A percentile compares a stretch with the other conserved stretches of the same genome.
Evolutionary conservation across 176 grass and related monocot species (phyloP).

Genomic region (Echinochloa phyllopogon): DNA sequence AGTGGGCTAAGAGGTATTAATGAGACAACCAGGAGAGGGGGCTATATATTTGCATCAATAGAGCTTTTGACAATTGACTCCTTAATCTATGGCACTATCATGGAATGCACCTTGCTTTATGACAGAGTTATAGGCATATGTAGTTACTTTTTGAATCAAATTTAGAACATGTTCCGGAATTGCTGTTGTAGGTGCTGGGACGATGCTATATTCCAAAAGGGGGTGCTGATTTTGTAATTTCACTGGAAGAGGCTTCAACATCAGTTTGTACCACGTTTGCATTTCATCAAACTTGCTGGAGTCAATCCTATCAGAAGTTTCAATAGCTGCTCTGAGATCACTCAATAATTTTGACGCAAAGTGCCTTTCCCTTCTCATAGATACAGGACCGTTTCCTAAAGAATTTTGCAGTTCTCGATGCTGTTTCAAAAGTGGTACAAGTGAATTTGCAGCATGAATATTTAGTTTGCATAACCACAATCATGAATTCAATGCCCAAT

Average conservation of each 20-base stretch:
- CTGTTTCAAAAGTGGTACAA: neutral
- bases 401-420: neutral
- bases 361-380: slow-evolving; percentile 31
- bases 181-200: slow-evolving; percentile 46
- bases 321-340: neutral
- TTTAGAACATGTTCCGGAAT: slow-evolving; percentile 61
- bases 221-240: slow-evolving; percentile 19
- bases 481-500: slow-evolving; percentile 13
- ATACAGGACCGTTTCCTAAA: slow-evolving; percentile 13
- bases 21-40: slow-evolving; percentile 30
- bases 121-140: slow-evolving; percentile 48
- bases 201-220: slow-evolving; percentile 35
- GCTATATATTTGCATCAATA: slow-evolving; percentile 54
- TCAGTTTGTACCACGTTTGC: slow-evolving; percentile 15
- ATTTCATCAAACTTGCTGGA: slow-evolving; percentile 11
- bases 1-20: slow-evolving; percentile 52
- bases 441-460: neutral
- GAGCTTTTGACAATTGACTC: slow-evolving; percentile 62
- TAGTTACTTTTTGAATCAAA: slow-evolving; percentile 58
- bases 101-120: slow-evolving; percentile 57
- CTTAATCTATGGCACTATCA: slow-evolving; percentile 65
- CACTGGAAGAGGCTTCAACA: slow-evolving; percentile 25
- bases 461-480: slow-evolving; percentile 22
- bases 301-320: slow-evolving; percentile 27
- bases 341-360: slow-evolving; percentile 9